phyloP scores from a whole-genome alignment of 306 rosid species.

The Sphenostylis stenocarpa region DNA sequence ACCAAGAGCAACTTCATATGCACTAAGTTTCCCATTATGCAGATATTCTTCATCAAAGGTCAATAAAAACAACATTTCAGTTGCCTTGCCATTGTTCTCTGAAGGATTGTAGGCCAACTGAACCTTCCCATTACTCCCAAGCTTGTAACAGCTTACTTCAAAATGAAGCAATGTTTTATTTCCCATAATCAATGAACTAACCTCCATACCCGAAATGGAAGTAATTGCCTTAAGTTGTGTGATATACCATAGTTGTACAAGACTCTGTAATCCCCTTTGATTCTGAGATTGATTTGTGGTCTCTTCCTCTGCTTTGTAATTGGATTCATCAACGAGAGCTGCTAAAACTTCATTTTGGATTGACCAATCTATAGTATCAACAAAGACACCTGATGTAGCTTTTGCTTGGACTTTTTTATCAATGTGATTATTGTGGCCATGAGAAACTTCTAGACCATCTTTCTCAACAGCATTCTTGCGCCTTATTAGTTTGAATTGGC shows the following conservation, averaged over 20 bases:
- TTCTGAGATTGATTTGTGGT: slow-evolving; percentile 44
- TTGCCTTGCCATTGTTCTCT: slow-evolving; percentile 42
- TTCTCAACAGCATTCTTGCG: slow-evolving; percentile 54
- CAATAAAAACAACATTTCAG: slow-evolving; percentile 60
- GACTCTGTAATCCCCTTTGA: slow-evolving; percentile 58
- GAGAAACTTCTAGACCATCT: slow-evolving; percentile 56
- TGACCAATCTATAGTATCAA: slow-evolving; percentile 60
- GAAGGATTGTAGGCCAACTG: slow-evolving; percentile 44
- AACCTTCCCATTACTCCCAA: slow-evolving; percentile 46
- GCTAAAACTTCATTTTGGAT: slow-evolving; percentile 55
- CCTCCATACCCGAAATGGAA: slow-evolving; percentile 58
- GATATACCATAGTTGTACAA: slow-evolving; percentile 66
- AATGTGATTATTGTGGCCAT: slow-evolving; percentile 38
- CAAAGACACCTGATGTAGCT: slow-evolving; percentile 44
- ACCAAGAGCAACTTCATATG: slow-evolving; percentile 61
- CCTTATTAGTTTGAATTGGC: slow-evolving; percentile 57
- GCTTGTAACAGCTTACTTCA: slow-evolving; percentile 49
- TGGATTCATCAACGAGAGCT: slow-evolving; percentile 54
- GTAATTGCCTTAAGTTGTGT: slow-evolving; percentile 71
- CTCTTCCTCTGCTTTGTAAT: slow-evolving; percentile 48
- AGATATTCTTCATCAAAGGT: slow-evolving; percentile 52
- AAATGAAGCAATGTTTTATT: slow-evolving; percentile 73
- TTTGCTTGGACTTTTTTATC: slow-evolving; percentile 49
- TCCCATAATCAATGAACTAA: slow-evolving; percentile 61
- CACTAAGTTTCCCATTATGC: slow-evolving; percentile 46